Evolutionary conservation across 345 rosid genomes (phyloP), one percentile per base, ranked within the genome.

Genomic region (Brassica nigra): DNA sequence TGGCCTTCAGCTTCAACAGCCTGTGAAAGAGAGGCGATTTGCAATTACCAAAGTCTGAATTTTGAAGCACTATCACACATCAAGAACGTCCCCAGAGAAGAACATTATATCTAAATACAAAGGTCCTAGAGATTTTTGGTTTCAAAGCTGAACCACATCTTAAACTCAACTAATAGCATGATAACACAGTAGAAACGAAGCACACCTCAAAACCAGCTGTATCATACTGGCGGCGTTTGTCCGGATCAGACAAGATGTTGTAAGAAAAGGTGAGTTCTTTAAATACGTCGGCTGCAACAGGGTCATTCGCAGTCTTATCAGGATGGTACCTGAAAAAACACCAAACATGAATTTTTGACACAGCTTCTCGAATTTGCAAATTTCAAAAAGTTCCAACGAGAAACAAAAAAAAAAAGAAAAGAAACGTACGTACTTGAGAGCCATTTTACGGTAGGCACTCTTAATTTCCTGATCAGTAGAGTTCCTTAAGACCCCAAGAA

Each of bases 271-370:
- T 96, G 73, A 86, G 97, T 85, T 96, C 99, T 75, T 93, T 90
- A 81, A 93, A 96, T 88, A 89, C 86, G 78, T 96, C 95, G 20
- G 98, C 91, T 67, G 98, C 97, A 80, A 89, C 69, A 31, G 98
- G 92, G 76, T 96, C 97, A 86, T 96, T 93, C 37, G 90, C 90
- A 81, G 91, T 96, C 86, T 96, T 93, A 90, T 93, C 99, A 77
- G 98, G 99, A 88, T 93, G 98, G 72, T 96, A 96, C 90, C 99
- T 96, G 90, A 23, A 23, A 23, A 76, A 57, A 83, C 62, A 83
- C 59, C 14, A 68, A 58, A n/a, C 44, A 76, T 57, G 3, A 5
- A 7, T 30, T 27, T 14, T 2, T 0, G 71, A 78, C 55, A 34
- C 18, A 8, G 62, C 49, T 44, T 23, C 2, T 15, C 66, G 16